A percentile compares a stretch with the other conserved stretches of the same genome.
Conservation (phyloP, 2,329 filamentous ascomycete genomes). For the Trichocomaceae sp. region DNA sequence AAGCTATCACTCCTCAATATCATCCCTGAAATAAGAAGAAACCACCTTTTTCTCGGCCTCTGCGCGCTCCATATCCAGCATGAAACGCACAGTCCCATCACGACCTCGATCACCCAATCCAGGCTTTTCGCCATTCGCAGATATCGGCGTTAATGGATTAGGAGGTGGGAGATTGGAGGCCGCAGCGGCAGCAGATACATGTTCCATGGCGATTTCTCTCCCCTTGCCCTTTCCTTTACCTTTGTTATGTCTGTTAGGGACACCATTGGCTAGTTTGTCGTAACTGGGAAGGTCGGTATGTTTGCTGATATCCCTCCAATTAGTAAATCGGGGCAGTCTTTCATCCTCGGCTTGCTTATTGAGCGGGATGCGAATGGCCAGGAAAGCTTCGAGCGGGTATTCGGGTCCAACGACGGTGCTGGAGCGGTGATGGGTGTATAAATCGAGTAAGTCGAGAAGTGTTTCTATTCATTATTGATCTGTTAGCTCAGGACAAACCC, state of each 20-base stretch:
- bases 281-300: neutral
- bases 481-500: neutral
- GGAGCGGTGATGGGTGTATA: constrained; percentile 79
- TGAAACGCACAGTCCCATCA: constrained; percentile 79
- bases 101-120: constrained; percentile 40
- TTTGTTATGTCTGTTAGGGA: constrained; percentile 6
- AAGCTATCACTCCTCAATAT: constrained; percentile 59
- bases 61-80: constrained; percentile 74
- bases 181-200: constrained; percentile 14
- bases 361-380: constrained; percentile 77
- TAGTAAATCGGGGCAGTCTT: constrained; percentile 57
- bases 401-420: constrained; percentile 66
- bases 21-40: constrained; percentile 62
- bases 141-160: constrained; percentile 41
- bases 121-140: constrained; percentile 40
- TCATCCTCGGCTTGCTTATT: constrained; percentile 70
- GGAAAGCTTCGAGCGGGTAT: constrained; percentile 70
- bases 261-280: neutral
- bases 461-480: constrained; percentile 52
- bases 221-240: constrained; percentile 23
- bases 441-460: constrained; percentile 80
- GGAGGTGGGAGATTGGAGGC: constrained; percentile 3
- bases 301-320: constrained; percentile 37
- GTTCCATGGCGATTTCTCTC: neutral
- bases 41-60: constrained; percentile 63